Conservation (phyloP, 805 yeast genomes). For the Saccharomycopsis sp. region DNA sequence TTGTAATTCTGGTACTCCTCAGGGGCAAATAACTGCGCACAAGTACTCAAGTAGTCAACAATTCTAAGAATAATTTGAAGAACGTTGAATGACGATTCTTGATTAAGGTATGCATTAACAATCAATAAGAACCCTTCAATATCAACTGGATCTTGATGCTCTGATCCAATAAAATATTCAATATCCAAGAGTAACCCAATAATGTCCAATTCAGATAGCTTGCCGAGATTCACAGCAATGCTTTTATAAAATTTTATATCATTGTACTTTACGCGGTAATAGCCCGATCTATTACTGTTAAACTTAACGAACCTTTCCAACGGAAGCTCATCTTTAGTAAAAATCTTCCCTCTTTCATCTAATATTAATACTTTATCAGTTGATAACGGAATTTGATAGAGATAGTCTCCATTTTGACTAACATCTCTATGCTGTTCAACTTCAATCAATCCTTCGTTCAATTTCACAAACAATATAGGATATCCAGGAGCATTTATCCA, state of each 20-base stretch:
- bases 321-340: slow-evolving; percentile 21
- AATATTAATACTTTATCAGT: slow-evolving; percentile 32
- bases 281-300: slow-evolving; percentile 41
- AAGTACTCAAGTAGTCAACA: slow-evolving; percentile 9
- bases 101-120: not conserved
- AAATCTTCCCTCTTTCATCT: slow-evolving; percentile 35
- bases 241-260: slow-evolving; percentile 25
- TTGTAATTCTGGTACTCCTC: slow-evolving; percentile 1
- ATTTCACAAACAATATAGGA: slow-evolving; percentile 41
- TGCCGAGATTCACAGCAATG: slow-evolving; percentile 23
- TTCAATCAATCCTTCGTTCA: slow-evolving; percentile 27
- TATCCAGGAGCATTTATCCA: slow-evolving; percentile 58
- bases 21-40: slow-evolving; percentile 3
- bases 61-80: slow-evolving; percentile 27
- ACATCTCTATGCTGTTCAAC: slow-evolving; percentile 35
- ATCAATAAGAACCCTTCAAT: slow-evolving; percentile 25
- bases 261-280: slow-evolving; percentile 44
- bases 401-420: slow-evolving; percentile 44
- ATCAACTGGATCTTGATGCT: slow-evolving; percentile 25
- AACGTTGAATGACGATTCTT: slow-evolving; percentile 22
- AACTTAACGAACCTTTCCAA: slow-evolving; percentile 31
- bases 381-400: slow-evolving; percentile 55
- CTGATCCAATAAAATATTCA: slow-evolving; percentile 27
- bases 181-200: slow-evolving; percentile 32
- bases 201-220: slow-evolving; percentile 26